Evolutionary conservation across 1,284 basidiomycete genomes (phyloP), one percentile per base, ranked within the genome.

Genomic region (Puccinia brachypodii): DNA sequence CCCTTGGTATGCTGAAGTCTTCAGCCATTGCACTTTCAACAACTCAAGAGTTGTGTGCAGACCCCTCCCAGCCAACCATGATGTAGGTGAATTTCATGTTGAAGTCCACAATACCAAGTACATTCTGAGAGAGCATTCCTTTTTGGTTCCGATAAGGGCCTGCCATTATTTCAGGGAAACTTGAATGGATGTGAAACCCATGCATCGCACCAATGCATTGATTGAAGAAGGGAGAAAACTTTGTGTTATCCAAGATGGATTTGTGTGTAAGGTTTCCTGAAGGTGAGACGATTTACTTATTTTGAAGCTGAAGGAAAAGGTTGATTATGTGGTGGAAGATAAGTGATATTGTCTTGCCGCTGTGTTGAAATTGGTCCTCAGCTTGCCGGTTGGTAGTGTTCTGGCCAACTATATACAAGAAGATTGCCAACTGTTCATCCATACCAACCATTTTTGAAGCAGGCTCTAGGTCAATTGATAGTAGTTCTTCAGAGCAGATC

Each of bases 181-280:
- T 84, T 22, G 83, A 85, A 44, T 84, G 82, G 44, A 88, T 86
- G 71, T 88, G 87, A 14, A 85, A 87, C 0, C 88, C 87, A 85
- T 89, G 88, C 31, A 89, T 85, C 28, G 87, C 88, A 40, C 87
- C 87, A 69, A 88, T 64, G 9, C 84, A 85, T 83, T 86, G 83
- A 31, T 84, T 82, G 83, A 89, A 88, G 73, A 85, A 88, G 22
- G 87, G 88, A 79, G 79, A 87, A 60, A 87, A 86, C 89, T 86
- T 83, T 0, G 85, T 84, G 76, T 88, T 86, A 44, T 50, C 60
- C 71, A 73, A 62, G 83, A 84, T 75, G 40, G 7, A 25, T 9
- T 47, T 14, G 14, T 44, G 69, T 3, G 44, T 71, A 4, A 33
- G 3, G 11, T 16, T 25, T n/a, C 14, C 9, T 33, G 19, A 3